These are phyloP conservation scores for Solanum chiquidenum DNA, from an alignment of 257 asterid species.

Conservation along the genomic window DNA sequence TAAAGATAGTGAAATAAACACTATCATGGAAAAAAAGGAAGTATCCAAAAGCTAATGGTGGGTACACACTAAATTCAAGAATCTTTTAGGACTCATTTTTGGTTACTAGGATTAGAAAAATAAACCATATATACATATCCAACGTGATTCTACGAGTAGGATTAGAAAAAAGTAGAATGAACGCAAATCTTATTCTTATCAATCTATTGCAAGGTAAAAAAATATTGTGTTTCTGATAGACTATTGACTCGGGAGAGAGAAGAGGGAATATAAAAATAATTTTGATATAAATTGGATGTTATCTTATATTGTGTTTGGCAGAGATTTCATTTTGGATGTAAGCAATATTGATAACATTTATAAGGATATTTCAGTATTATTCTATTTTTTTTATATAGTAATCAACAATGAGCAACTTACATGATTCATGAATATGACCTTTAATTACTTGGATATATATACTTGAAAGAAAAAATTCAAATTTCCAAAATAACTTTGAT, in stretches of 20 bases:
- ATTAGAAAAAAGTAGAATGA: neutral
- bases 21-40: neutral
- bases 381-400: neutral
- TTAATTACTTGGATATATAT: neutral
- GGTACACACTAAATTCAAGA: neutral
- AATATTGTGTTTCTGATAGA: neutral
- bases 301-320: neutral
- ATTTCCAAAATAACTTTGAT: neutral
- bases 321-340: neutral
- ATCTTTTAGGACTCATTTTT: neutral
- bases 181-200: rapidly evolving
- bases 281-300: neutral
- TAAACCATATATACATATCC: neutral
- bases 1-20: neutral
- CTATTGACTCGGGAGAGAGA: neutral
- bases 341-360: neutral
- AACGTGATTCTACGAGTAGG: neutral
- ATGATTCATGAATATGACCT: neutral
- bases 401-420: neutral
- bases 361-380: neutral
- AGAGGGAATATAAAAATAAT: neutral
- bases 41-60: neutral
- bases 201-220: neutral
- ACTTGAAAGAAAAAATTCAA: neutral
- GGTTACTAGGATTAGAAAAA: neutral